A percentile compares a stretch with the other conserved stretches of the same genome.
These are phyloP conservation scores for Dichotomopilus funicola DNA, from an alignment of 2,329 filamentous ascomycete genomes.

Conservation along the genomic window DNA sequence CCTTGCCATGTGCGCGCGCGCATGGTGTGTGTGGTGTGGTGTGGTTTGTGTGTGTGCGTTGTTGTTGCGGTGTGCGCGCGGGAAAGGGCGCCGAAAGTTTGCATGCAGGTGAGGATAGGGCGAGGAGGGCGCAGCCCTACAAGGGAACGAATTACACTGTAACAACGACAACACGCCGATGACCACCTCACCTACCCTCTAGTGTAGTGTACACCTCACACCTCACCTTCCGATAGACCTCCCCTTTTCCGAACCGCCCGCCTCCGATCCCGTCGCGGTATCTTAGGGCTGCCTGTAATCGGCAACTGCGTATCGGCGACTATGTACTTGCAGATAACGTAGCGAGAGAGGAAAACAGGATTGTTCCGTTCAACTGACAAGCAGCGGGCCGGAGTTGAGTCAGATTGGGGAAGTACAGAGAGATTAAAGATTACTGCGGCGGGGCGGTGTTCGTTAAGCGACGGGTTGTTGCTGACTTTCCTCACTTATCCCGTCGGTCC, in stretches of 20 bases:
- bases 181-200: background rate
- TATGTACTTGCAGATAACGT: background rate
- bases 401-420: constrained; percentile 11
- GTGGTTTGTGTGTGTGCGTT: background rate
- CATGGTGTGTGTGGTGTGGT: constrained; percentile 5
- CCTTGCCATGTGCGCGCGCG: background rate
- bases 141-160: too few species aligned
- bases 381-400: constrained; percentile 2
- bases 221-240: background rate
- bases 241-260: background rate
- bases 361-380: too few species aligned
- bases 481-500: too few species aligned
- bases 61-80: too few species aligned
- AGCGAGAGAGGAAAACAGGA: too few species aligned
- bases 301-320: too few species aligned
- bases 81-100: background rate
- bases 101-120: constrained; percentile 1
- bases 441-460: too few species aligned
- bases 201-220: background rate
- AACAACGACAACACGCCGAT: background rate
- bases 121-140: constrained; percentile 10
- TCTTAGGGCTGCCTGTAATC: background rate
- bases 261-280: background rate
- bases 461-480: background rate
- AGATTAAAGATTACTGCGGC: background rate